Evolutionary conservation across 2,329 filamentous ascomycete species (phyloP).

Genomic region (Botrytis cinerea): DNA sequence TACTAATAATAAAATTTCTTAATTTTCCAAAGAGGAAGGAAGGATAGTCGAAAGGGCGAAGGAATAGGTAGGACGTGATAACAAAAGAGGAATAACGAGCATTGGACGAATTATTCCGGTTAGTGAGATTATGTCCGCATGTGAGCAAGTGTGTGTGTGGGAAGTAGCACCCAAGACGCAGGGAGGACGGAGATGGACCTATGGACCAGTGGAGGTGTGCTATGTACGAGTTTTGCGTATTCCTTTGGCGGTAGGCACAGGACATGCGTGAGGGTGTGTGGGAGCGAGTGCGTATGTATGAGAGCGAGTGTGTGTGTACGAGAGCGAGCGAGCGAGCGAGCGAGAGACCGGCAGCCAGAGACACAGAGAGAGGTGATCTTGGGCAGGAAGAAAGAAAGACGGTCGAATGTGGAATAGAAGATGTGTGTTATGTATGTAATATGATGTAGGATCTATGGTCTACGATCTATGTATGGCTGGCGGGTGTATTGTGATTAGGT

Average conservation of each 20-base stretch:
- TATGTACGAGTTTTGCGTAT: constrained; percentile 1
- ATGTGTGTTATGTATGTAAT: not conserved
- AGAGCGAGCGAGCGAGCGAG: not conserved
- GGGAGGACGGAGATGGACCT: not conserved
- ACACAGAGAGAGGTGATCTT: not conserved
- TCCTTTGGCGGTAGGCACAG: not conserved
- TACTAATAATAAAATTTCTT: not conserved
- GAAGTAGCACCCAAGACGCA: not conserved
- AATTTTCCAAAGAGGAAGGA: not conserved
- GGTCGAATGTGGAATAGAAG: not conserved
- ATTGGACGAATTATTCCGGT: not conserved
- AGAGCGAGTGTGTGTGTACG: no score
- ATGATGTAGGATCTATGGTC: not conserved
- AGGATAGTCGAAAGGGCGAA: not conserved
- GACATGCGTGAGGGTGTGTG: not conserved
- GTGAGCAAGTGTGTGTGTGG: not conserved
- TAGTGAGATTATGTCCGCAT: not conserved
- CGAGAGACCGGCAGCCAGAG: not conserved
- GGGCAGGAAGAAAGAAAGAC: not conserved
- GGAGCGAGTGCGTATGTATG: no score
- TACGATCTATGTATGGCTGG: not conserved
- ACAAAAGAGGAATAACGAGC: not conserved
- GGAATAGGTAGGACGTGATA: not conserved
- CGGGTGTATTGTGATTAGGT: not conserved
- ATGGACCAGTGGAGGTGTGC: not conserved